Percentiles rank a stretch among this genome's conserved stretches.
These are phyloP conservation scores for Alternaria panax DNA, from an alignment of 2,329 filamentous ascomycete species.

Conservation along the genomic window DNA sequence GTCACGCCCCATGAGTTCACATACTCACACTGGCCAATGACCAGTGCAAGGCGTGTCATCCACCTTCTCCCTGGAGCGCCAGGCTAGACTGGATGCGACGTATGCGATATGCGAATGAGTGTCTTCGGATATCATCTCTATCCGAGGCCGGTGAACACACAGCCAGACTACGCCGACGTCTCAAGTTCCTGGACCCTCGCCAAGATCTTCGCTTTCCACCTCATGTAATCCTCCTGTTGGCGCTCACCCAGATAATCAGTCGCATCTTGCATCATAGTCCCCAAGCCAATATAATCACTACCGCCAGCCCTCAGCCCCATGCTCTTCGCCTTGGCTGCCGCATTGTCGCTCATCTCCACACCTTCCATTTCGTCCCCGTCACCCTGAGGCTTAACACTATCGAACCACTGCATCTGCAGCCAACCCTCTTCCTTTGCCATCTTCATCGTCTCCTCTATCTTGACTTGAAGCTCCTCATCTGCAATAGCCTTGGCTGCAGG, in stretches of 20 bases:
- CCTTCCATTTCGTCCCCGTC: slow-evolving; percentile 39
- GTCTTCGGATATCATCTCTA: too few relatives aligned
- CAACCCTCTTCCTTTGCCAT: slow-evolving; percentile 50
- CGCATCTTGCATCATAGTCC: slow-evolving; percentile 77
- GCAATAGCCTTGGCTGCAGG: slow-evolving; percentile 58
- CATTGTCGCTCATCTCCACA: slow-evolving; percentile 33
- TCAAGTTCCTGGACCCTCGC: slow-evolving; percentile 62
- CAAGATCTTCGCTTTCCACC: slow-evolving; percentile 70
- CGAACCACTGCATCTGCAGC: slow-evolving; percentile 63
- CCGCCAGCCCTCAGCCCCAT: slow-evolving; percentile 54
- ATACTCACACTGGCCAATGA: too few relatives aligned
- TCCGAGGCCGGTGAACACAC: too few relatives aligned
- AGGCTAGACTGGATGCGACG: too few relatives aligned
- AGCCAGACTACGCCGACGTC: slow-evolving; percentile 1
- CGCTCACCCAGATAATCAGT: slow-evolving; percentile 74
- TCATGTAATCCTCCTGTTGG: slow-evolving; percentile 66
- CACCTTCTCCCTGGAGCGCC: too few relatives aligned
- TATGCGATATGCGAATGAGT: too few relatives aligned
- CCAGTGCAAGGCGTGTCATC: too few relatives aligned
- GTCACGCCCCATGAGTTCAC: too few relatives aligned
- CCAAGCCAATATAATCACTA: slow-evolving; percentile 55
- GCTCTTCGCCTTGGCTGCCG: slow-evolving; percentile 44
- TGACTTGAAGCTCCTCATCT: slow-evolving; percentile 53
- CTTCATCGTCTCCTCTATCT: slow-evolving; percentile 43
- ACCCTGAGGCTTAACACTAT: slow-evolving; percentile 57